These are phyloP conservation scores for Camelina sativa DNA, from an alignment of 345 rosid species.

Conservation along the genomic window DNA sequence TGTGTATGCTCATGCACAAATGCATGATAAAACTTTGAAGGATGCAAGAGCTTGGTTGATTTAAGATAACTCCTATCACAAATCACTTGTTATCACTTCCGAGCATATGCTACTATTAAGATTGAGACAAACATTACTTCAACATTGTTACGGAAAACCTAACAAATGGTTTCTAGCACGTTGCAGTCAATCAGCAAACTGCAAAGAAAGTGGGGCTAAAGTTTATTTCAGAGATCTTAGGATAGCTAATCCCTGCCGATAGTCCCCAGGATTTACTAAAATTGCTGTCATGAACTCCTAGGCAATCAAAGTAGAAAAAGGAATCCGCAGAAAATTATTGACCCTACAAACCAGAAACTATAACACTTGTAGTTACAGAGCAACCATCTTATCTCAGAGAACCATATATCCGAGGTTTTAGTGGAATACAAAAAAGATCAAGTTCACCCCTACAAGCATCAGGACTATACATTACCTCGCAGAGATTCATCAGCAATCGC, in stretches of 20 bases:
- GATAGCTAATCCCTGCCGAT: neutral
- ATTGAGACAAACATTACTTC: constrained; percentile 9
- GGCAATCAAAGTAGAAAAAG: constrained; percentile 16
- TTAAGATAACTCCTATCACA: neutral
- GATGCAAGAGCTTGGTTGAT: constrained; percentile 21
- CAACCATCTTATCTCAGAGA: constrained; percentile 15
- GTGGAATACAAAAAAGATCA: constrained; percentile 13
- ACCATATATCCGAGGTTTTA: neutral
- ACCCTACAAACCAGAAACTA: neutral
- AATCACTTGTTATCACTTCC: neutral
- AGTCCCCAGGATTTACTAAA: constrained; percentile 7
- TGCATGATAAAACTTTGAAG: neutral
- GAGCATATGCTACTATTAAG: neutral
- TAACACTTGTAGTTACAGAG: neutral
- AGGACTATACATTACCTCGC: constrained; percentile 70
- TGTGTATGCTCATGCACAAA: neutral
- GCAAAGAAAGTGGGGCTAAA: constrained; percentile 3
- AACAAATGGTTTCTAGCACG: constrained; percentile 11
- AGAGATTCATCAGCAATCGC: constrained; percentile 51
- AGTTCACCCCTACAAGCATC: constrained; percentile 41
- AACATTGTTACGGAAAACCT: constrained; percentile 27
- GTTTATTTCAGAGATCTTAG: constrained; percentile 9
- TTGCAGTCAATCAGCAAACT: neutral
- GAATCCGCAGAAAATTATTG: neutral
- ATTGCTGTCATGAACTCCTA: neutral